Base-by-base conservation (phyloP, 2,329 filamentous ascomycete species). In the Ceratocystis variospora region DNA sequence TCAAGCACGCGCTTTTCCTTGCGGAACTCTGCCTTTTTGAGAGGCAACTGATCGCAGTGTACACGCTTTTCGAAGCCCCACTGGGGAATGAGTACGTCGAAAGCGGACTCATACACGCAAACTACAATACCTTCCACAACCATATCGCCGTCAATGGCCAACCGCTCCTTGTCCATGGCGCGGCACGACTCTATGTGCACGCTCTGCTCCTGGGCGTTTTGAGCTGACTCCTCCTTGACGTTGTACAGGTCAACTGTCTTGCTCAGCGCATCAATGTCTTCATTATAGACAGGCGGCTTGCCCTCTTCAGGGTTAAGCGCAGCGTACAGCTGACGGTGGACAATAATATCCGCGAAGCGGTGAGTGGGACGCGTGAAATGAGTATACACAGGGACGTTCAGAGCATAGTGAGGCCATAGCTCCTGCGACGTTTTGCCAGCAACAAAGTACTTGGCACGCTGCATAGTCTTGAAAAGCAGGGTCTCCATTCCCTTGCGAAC, bases 41-140 rank as follows among this genome's bases (percentile, higher is more conserved):
- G 80, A 37, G 94, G 94, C 74, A 99, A 81, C 79, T 99, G 94
- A 74, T 99, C 94, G 74, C 94, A 99, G 78, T 99, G 94, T 64
- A 99, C 94, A 70, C 94, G 90, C 85, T 99, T 99, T 81, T 99
- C 94, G 71, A 99, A 97, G 70, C 94, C 94, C 80, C 91, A 99
- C 74, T 99, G 92, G 5, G 94, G 94, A 74, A 99, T 97, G 70
- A 99, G 83, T 55, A 99, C 90, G 75, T 99, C 94, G 74, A 99
- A 99, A 22, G 94, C 94, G 33, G 94, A 97, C 77, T 99, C 94
- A 76, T 99, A 99, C 41, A 99, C 94, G 74, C 90, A 96, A 66
- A 99, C 82, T 62, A 99, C 91, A 72, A 99, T 93, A 71, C 94
- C 94, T 75, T 97, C 93, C 72, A 88, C 91, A 74, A 99, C 91